Evolutionary conservation across 768 basidiomycete genomes (phyloP).

Genomic region (Thelephora ganbajun): DNA sequence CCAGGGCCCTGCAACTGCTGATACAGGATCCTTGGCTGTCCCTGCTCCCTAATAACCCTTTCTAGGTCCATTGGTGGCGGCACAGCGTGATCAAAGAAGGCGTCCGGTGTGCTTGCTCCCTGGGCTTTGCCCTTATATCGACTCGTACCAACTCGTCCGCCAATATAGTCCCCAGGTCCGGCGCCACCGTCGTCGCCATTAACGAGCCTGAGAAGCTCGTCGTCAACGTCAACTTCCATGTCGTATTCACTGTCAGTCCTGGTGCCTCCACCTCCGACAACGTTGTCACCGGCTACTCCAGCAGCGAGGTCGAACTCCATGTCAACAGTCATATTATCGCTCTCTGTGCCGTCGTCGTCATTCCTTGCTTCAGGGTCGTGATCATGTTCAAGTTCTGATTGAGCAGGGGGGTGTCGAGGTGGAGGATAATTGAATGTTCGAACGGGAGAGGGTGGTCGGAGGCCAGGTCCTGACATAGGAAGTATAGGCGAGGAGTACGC

Average conservation of each 20-base stretch:
- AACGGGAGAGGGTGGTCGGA: background rate
- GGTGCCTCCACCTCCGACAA: slow-evolving; percentile 9
- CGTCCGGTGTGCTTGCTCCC: background rate
- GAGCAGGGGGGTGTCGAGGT: background rate
- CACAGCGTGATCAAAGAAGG: too few relatives aligned
- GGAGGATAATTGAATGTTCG: slow-evolving; percentile 1
- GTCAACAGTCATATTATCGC: slow-evolving; percentile 3
- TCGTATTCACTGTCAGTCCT: slow-evolving; percentile 20
- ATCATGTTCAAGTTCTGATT: background rate
- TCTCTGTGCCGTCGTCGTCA: background rate
- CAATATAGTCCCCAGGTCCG: background rate
- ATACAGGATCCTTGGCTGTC: too few relatives aligned
- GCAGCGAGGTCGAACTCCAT: slow-evolving; percentile 24
- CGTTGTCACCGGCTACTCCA: slow-evolving; percentile 11
- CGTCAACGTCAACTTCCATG: slow-evolving; percentile 42
- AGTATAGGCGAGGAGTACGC: too few relatives aligned
- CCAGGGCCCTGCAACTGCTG: too few relatives aligned
- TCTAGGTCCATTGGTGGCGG: too few relatives aligned
- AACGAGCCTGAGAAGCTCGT: slow-evolving; percentile 57
- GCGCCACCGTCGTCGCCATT: slow-evolving; percentile 29
- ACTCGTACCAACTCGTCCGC: background rate
- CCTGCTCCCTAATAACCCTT: too few relatives aligned
- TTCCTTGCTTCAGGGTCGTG: background rate
- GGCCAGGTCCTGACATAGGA: background rate
- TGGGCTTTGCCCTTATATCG: background rate